Base-by-base conservation (phyloP, 805 yeast species). In the Dipodascopsis uninucleata region DNA sequence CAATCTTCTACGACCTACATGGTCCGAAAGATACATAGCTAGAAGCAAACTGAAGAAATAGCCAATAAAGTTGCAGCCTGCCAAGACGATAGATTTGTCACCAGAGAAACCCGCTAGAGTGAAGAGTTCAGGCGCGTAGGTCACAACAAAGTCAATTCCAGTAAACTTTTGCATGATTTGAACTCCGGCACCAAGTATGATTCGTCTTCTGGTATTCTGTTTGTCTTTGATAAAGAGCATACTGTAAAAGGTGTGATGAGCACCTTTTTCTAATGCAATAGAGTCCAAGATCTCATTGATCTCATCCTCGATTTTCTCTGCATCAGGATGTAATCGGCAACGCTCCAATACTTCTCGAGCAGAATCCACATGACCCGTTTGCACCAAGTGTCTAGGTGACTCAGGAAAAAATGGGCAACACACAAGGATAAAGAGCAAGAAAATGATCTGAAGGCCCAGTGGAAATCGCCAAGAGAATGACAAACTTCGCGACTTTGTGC, bases 401-500 rank as follows among this genome's bases (percentile, higher is more conserved):
- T 70, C 69, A 35, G 67, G 69, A 9, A 67, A 65, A n/a, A 69
- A 61, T 22, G 65, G 65, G 31, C 63, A 56, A 18, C 63, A 59
- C 34, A 69, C 71, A 17, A 65, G 62, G 28, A 70, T 70, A 7
- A 66, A 52, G 38, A 39, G 55, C 46, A 12, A 58, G 14, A 26
- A 26, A 26, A 26, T 26, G 29, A 26, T 12, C 29, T 26, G 29
- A 14, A 26, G 14, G 29, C 29, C 29, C 12, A 26, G 29, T 12
- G 29, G 29, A 14, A 26, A 39, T 4, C 52, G 35, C 63, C 48
- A 55, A 41, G 28, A 45, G 7, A 45, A 16, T 10, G 51, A 36
- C 3, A 36, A 26, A 5, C 14, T 23, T 26, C 29, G 26, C 37
- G 75, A 72, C 55, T 74, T 77, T 8, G 76, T 72, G n/a, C 76